phyloP scores from a whole-genome alignment of 176 grass and related monocot genomes.

The Triticum turgidum region DNA sequence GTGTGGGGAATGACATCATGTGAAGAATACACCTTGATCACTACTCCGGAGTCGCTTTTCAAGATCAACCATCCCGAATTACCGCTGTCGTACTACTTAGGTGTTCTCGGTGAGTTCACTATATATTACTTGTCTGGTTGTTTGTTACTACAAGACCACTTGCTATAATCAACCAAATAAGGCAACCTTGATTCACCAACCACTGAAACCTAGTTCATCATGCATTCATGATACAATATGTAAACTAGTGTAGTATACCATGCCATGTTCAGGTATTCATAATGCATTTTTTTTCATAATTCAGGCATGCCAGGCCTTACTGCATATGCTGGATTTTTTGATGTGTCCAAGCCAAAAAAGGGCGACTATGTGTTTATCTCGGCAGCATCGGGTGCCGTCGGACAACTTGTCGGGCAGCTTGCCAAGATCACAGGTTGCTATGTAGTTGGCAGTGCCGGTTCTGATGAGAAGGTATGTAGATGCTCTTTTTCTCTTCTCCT shows the following conservation, averaged over 20 bases:
- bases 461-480: background rate
- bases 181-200: background rate
- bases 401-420: background rate
- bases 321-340: background rate
- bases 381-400: background rate
- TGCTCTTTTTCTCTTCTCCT: background rate
- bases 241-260: background rate
- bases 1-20: conserved; percentile 43
- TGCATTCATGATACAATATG: background rate
- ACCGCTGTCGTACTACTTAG: conserved; percentile 63
- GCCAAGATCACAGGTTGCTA: background rate
- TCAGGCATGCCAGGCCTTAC: background rate
- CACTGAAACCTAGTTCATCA: background rate
- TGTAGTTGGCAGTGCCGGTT: background rate
- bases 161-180: background rate
- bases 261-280: background rate
- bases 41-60: conserved; percentile 23
- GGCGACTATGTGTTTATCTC: background rate
- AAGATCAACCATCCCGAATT: conserved; percentile 44
- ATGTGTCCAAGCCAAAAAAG: background rate
- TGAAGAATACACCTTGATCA: conserved; percentile 66
- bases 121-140: background rate
- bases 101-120: conserved; percentile 30
- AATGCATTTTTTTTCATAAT: background rate
- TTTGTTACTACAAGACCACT: too few species aligned